Conservation (phyloP, 164 flowering plant species). For the Protea cynaroides region DNA sequence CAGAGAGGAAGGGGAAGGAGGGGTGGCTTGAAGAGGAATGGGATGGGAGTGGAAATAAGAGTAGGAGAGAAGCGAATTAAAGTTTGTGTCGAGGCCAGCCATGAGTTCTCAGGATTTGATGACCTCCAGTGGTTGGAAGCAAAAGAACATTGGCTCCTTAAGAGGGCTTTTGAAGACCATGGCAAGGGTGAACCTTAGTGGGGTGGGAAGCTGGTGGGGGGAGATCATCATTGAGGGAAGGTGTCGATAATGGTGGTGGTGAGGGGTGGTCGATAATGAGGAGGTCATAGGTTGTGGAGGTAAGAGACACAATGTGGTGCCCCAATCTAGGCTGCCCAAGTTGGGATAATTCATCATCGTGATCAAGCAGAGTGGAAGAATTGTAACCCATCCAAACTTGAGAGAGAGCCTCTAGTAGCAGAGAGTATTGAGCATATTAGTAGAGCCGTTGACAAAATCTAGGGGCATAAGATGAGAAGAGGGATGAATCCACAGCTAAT, state of each 20-base stretch:
- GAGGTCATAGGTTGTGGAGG: constrained; percentile 93
- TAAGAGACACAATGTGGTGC: constrained; percentile 52
- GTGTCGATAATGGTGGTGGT: not conserved
- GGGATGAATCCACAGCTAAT: too few species aligned
- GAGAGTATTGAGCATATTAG: too few species aligned
- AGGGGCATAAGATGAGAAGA: too few species aligned
- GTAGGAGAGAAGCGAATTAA: constrained; percentile 4
- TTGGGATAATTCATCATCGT: too few species aligned
- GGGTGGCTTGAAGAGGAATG: too few species aligned
- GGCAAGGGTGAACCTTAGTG: constrained; percentile 30
- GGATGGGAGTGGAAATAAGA: constrained; percentile 9
- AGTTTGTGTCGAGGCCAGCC: constrained; percentile 81
- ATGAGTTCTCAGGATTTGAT: constrained; percentile 96
- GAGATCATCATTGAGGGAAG: too few species aligned
- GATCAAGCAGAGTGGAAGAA: too few species aligned
- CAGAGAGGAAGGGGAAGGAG: constrained; percentile 7
- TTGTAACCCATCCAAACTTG: too few species aligned
- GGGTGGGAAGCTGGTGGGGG: constrained; percentile 22
- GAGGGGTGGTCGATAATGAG: constrained; percentile 27
- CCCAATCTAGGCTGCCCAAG: too few species aligned
- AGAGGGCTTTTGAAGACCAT: constrained; percentile 26
- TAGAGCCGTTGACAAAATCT: too few species aligned
- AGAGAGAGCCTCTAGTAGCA: too few species aligned
- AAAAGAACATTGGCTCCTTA: constrained; percentile 30
- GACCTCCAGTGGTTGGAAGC: constrained; percentile 51